Percentiles rank a stretch among this genome's conserved stretches.
Conservation (phyloP, 345 rosid genomes). For the Gossypium thurberi region DNA sequence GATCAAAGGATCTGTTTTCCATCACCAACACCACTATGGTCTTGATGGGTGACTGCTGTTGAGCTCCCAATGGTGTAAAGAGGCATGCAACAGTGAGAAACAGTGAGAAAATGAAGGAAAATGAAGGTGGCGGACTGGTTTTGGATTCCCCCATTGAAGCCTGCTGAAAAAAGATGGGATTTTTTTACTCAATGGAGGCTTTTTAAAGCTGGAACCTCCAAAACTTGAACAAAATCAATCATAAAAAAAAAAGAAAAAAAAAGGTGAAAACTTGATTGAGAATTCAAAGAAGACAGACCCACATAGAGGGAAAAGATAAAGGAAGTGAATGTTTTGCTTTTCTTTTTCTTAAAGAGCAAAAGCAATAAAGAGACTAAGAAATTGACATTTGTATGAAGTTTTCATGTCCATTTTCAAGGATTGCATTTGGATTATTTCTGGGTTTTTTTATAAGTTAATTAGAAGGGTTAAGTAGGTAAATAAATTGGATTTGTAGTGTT, state of each 20-base stretch:
- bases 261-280: slow-evolving; percentile 1
- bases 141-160: slow-evolving; percentile 29
- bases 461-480: not conserved
- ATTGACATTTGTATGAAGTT: not conserved
- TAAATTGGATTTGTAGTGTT: no score
- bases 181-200: not conserved
- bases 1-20: slow-evolving; percentile 93
- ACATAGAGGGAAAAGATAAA: not conserved
- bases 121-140: slow-evolving; percentile 20
- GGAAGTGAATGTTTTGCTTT: not conserved
- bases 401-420: not conserved
- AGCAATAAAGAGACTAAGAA: not conserved
- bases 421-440: not conserved
- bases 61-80: slow-evolving; percentile 32
- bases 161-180: slow-evolving; percentile 4
- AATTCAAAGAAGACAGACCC: not conserved
- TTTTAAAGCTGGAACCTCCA: not conserved
- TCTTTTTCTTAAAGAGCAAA: not conserved
- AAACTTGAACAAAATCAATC: not conserved
- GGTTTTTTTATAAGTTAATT: not conserved
- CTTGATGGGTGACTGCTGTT: slow-evolving; percentile 60
- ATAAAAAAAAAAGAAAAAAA: not conserved
- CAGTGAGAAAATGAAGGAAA: slow-evolving; percentile 34
- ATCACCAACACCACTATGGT: slow-evolving; percentile 75
- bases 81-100: slow-evolving; percentile 38